phyloP scores from a whole-genome alignment of 495 filamentous ascomycete genomes.

The Tricharina praecox region DNA sequence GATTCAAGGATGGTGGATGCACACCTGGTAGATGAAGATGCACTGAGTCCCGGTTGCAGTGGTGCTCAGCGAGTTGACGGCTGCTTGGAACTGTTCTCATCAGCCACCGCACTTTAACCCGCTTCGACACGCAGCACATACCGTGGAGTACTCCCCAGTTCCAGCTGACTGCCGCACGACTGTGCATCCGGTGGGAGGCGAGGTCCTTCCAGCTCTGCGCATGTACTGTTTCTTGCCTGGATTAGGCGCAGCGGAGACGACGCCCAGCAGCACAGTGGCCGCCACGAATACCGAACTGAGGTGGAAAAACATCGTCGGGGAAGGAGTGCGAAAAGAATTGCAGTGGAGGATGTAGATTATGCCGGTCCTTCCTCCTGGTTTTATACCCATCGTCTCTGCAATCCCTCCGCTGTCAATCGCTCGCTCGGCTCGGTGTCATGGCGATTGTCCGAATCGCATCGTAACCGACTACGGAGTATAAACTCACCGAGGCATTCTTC shows the following conservation, averaged over 20 bases:
- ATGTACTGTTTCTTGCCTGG: too few species aligned
- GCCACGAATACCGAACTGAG: neutral
- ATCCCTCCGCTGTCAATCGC: too few species aligned
- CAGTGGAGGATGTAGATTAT: too few species aligned
- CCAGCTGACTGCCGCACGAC: conserved; percentile 33
- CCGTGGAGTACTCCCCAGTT: conserved; percentile 15
- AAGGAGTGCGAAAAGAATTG: too few species aligned
- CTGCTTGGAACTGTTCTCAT: conserved; percentile 34
- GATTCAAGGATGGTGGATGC: neutral
- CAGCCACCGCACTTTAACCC: neutral
- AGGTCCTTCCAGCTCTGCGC: conserved; percentile 32
- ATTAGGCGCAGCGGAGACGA: conserved; percentile 30
- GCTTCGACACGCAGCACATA: conserved; percentile 1
- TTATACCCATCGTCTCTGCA: too few species aligned
- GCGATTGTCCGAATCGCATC: too few species aligned
- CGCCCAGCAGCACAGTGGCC: neutral
- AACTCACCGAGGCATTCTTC: too few species aligned
- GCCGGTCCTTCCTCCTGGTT: too few species aligned
- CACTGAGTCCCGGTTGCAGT: conserved; percentile 35
- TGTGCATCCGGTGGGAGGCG: conserved; percentile 36
- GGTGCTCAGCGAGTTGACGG: conserved; percentile 38
- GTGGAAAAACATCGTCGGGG: neutral
- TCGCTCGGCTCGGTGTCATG: too few species aligned
- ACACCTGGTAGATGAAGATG: conserved; percentile 45
- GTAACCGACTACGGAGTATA: too few species aligned